phyloP scores from a whole-genome alignment of 202 grass and related monocot genomes.

The Musa balbisiana region DNA sequence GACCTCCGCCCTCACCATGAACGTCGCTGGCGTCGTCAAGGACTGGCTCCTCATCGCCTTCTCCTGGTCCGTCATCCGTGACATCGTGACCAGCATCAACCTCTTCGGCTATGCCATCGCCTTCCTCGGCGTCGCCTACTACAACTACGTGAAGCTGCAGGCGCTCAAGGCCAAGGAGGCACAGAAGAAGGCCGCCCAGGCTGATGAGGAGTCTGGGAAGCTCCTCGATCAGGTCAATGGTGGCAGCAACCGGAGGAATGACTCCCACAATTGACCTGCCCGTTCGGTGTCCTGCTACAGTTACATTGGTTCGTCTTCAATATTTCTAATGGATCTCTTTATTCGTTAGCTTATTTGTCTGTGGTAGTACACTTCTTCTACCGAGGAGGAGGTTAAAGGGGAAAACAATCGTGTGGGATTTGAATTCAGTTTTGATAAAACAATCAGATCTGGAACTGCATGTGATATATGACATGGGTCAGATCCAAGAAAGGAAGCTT shows the following conservation, averaged over 20 bases:
- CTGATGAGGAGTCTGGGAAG: constrained; percentile 67
- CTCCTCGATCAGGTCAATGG: constrained; percentile 68
- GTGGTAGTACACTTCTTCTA: neutral
- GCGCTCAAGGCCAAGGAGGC: constrained; percentile 87
- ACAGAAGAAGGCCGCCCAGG: constrained; percentile 61
- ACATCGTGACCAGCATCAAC: constrained; percentile 79
- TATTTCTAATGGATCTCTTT: neutral
- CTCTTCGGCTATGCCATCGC: constrained; percentile 81
- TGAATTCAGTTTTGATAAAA: no score
- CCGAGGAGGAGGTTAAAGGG: neutral
- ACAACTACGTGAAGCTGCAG: constrained; percentile 90
- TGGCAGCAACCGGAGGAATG: constrained; percentile 58
- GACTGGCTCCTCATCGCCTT: constrained; percentile 94
- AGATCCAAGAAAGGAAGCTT: no score
- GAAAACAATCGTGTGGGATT: neutral
- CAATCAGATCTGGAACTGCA: no score
- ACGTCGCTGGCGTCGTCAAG: constrained; percentile 81
- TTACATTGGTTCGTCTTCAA: neutral
- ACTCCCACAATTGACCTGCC: constrained; percentile 56
- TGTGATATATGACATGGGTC: no score
- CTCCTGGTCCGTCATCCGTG: constrained; percentile 93
- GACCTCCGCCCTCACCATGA: constrained; percentile 94
- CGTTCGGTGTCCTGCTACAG: constrained; percentile 12
- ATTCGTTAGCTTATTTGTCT: neutral
- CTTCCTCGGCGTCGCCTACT: constrained; percentile 74